Percentiles rank a stretch among this genome's conserved stretches.
These are phyloP conservation scores for Boletellus emodensis DNA, from an alignment of 768 basidiomycete genomes.

Conservation along the genomic window DNA sequence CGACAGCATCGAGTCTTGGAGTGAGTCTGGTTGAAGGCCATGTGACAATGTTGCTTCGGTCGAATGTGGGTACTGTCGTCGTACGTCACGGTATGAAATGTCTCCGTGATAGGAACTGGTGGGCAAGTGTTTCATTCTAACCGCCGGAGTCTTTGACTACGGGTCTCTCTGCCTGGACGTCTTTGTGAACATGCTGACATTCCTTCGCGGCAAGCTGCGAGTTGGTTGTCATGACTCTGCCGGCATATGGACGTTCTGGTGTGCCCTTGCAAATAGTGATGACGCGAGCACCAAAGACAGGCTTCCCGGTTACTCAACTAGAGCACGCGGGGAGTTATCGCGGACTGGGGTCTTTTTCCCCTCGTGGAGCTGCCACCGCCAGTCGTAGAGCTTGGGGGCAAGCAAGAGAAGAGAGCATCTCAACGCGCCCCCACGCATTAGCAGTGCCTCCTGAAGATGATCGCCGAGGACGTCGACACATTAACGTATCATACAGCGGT, in stretches of 20 bases:
- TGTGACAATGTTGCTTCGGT: slow-evolving; percentile 3
- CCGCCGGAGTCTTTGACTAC: not conserved
- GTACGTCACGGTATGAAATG: slow-evolving; percentile 1
- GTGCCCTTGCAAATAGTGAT: not conserved
- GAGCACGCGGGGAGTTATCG: not conserved
- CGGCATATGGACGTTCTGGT: not conserved
- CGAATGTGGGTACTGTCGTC: slow-evolving; percentile 12
- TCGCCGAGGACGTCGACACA: not conserved
- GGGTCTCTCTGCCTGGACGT: not conserved
- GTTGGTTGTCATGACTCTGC: not conserved
- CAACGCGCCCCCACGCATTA: no score
- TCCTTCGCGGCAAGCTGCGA: not conserved
- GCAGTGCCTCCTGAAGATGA: not conserved
- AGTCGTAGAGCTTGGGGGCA: not conserved
- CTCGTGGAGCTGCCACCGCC: not conserved
- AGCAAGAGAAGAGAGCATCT: not conserved
- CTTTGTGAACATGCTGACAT: not conserved
- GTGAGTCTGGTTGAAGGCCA: slow-evolving; percentile 4
- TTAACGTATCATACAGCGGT: not conserved
- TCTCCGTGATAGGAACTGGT: not conserved
- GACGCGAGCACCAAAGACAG: not conserved
- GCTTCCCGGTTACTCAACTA: not conserved
- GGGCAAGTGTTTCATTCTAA: not conserved
- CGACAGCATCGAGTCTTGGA: slow-evolving; percentile 40
- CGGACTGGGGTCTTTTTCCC: not conserved